Percentiles rank a stretch among this genome's conserved stretches.
These are phyloP conservation scores for Diutina rugosa DNA, from an alignment of 1,139 yeast species.

Conservation along the genomic window DNA sequence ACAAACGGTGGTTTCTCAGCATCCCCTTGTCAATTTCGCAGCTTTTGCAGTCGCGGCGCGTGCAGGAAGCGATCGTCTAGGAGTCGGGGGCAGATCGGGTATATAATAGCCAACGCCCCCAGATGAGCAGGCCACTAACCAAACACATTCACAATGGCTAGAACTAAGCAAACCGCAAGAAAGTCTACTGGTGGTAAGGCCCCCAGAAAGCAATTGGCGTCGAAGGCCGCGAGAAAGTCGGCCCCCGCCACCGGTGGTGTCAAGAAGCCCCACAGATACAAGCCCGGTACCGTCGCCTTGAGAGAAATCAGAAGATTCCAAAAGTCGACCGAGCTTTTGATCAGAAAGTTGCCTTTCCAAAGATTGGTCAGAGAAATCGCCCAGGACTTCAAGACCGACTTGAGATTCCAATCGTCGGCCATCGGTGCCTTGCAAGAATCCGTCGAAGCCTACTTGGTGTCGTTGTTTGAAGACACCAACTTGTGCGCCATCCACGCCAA, in stretches of 20 bases:
- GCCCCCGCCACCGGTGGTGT: conserved; percentile 98
- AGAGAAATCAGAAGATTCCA: conserved; percentile 99
- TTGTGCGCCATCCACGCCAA: conserved; percentile 98
- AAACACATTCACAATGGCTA: conserved; percentile 53
- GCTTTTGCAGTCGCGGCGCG: not conserved
- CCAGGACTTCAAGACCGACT: conserved; percentile 95
- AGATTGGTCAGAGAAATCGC: conserved; percentile 97
- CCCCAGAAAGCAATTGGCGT: conserved; percentile 98
- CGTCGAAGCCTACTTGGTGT: conserved; percentile 90
- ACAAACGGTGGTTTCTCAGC: not conserved
- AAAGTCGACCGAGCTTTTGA: conserved; percentile 91
- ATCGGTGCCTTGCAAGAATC: conserved; percentile 99
- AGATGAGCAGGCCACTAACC: not conserved
- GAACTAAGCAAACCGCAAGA: conserved; percentile 98
- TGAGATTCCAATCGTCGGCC: conserved; percentile 97
- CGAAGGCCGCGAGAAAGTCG: conserved; percentile 98
- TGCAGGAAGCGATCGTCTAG: not conserved
- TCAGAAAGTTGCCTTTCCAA: conserved; percentile 98
- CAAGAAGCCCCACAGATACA: conserved; percentile 99
- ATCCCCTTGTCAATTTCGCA: not conserved
- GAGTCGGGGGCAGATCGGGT: not conserved
- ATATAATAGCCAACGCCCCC: not conserved
- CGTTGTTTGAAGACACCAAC: conserved; percentile 92
- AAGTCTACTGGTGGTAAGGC: conserved; percentile 99
- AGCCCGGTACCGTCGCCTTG: conserved; percentile 99